A percentile compares a stretch with the other conserved stretches of the same genome.
phyloP scores from a whole-genome alignment of 2,329 filamentous ascomycete species.

The Fusarium sororula region DNA sequence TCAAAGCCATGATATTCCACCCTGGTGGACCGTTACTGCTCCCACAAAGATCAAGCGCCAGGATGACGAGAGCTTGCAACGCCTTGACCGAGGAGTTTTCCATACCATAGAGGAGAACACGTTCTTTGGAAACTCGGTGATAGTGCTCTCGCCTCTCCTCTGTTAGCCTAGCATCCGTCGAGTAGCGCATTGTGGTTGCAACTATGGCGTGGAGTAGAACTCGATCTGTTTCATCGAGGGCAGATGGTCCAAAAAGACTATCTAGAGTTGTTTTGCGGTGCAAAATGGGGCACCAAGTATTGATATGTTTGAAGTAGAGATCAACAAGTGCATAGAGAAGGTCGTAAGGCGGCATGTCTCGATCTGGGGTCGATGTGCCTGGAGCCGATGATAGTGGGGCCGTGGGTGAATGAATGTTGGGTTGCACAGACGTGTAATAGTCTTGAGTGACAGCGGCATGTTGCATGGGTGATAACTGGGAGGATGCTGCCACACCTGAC shows the following conservation, averaged over 20 bases:
- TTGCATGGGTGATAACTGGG: constrained; percentile 49
- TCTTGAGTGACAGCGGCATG: constrained; percentile 57
- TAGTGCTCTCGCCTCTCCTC: constrained; percentile 78
- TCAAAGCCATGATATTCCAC: constrained; percentile 90
- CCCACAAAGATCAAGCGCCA: constrained; percentile 85
- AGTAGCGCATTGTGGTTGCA: constrained; percentile 86
- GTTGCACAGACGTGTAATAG: constrained; percentile 57
- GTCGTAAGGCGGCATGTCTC: constrained; percentile 79
- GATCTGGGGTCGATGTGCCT: constrained; percentile 54
- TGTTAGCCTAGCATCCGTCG: constrained; percentile 77
- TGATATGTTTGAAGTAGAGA: constrained; percentile 82
- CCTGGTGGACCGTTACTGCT: constrained; percentile 89
- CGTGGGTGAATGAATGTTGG: constrained; percentile 65
- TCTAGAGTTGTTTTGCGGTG: constrained; percentile 85
- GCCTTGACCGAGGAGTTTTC: constrained; percentile 91
- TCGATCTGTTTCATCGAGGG: constrained; percentile 81
- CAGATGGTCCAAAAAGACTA: constrained; percentile 79
- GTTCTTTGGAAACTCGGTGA: constrained; percentile 83
- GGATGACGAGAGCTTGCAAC: constrained; percentile 85
- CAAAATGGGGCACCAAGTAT: constrained; percentile 89
- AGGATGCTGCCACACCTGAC: constrained; percentile 51
- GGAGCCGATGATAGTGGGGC: constrained; percentile 60
- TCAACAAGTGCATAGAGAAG: constrained; percentile 77
- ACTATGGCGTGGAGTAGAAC: constrained; percentile 90
- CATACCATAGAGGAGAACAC: constrained; percentile 85